phyloP scores from a whole-genome alignment of 2,329 filamentous ascomycete species.

The Graphilbum ipis-grandicollis region DNA sequence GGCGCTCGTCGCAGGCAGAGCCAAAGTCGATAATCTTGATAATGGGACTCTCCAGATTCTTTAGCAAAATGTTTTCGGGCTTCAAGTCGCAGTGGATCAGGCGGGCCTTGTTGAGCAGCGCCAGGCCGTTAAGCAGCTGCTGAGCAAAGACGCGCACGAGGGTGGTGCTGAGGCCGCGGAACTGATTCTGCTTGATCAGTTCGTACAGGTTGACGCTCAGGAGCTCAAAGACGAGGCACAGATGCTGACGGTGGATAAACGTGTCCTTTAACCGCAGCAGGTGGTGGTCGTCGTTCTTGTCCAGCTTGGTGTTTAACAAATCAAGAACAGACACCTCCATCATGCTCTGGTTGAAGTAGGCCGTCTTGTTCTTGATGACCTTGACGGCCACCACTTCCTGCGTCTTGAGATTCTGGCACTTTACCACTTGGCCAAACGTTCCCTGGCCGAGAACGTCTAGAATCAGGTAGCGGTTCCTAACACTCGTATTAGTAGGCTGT shows the following conservation, averaged over 20 bases:
- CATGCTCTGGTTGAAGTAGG: constrained; percentile 99
- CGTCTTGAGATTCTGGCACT: constrained; percentile 96
- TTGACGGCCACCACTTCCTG: constrained; percentile 98
- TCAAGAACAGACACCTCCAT: constrained; percentile 99
- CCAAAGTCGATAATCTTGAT: constrained; percentile 99
- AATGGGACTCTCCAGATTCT: constrained; percentile 95
- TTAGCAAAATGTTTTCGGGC: constrained; percentile 91
- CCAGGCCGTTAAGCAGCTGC: constrained; percentile 82
- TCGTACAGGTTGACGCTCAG: constrained; percentile 97
- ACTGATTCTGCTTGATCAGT: constrained; percentile 98
- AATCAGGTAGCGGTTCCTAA: constrained; percentile 85
- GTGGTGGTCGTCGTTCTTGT: constrained; percentile 98
- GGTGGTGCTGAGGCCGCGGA: constrained; percentile 90
- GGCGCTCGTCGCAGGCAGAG: constrained; percentile 91
- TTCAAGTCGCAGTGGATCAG: constrained; percentile 97
- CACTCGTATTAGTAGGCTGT: no score
- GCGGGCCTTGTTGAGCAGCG: constrained; percentile 85
- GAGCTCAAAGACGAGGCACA: constrained; percentile 91
- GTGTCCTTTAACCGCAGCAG: constrained; percentile 89
- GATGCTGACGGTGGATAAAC: constrained; percentile 92
- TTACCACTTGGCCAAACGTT: constrained; percentile 96
- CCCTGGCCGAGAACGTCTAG: constrained; percentile 93
- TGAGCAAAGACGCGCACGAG: constrained; percentile 95
- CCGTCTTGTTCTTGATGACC: constrained; percentile 96
- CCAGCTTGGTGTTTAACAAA: constrained; percentile 91